phyloP scores from a whole-genome alignment of 2,329 filamentous ascomycete genomes.

The Trichoderma oligosporum region DNA sequence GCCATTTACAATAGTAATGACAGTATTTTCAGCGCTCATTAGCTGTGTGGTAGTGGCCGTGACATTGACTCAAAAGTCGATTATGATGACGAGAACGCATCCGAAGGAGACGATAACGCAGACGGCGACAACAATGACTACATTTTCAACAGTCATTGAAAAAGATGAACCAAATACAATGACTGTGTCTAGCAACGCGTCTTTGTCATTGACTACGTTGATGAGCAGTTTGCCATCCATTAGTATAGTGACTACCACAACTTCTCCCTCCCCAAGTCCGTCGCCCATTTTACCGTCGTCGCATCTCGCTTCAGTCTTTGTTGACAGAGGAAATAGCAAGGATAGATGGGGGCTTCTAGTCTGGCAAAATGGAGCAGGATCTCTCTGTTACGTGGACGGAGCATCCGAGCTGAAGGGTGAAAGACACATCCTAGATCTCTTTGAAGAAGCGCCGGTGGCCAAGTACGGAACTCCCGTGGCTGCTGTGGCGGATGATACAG shows the following conservation, averaged over 20 bases:
- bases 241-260: not conserved
- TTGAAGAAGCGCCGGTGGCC: constrained; percentile 15
- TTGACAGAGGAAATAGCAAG: not conserved
- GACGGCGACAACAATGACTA: not conserved
- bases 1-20: constrained; percentile 4
- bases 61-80: constrained; percentile 5
- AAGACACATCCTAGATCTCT: not conserved
- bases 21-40: not conserved
- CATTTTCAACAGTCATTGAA: not conserved
- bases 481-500: constrained; percentile 20
- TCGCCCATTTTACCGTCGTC: constrained; percentile 6
- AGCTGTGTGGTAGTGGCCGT: constrained; percentile 5
- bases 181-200: not conserved
- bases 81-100: not conserved
- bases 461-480: constrained; percentile 24
- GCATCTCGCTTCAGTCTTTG: constrained; percentile 21
- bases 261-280: not conserved
- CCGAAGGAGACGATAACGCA: constrained; percentile 5
- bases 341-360: constrained; percentile 22
- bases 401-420: not conserved
- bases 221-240: not conserved
- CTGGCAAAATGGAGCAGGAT: constrained; percentile 25
- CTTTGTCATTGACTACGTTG: not conserved
- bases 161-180: not conserved
- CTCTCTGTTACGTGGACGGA: constrained; percentile 23